Conservation (phyloP, 1,284 basidiomycete genomes). For the Neolentinus lepideus region DNA sequence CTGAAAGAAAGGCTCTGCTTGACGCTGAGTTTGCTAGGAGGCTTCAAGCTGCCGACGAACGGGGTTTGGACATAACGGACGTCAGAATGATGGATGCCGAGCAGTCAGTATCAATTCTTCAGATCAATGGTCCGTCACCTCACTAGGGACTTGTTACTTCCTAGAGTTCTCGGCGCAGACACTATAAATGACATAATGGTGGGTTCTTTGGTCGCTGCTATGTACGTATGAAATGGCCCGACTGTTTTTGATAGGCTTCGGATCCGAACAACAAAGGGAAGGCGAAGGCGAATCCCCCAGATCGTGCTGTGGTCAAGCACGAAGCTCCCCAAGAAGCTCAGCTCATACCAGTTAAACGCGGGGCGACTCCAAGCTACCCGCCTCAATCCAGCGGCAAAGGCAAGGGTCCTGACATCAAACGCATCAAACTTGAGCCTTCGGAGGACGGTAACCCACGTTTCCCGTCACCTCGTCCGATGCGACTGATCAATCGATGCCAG, state of each 20-base stretch:
- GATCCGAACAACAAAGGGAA: slow-evolving; percentile 26
- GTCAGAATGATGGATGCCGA: slow-evolving; percentile 21
- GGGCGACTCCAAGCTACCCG: no score
- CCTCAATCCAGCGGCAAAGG: not conserved
- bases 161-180: slow-evolving; percentile 22
- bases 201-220: slow-evolving; percentile 1
- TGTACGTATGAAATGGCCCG: not conserved
- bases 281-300: not conserved
- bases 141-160: not conserved
- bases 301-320: no score
- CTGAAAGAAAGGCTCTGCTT: slow-evolving; percentile 28
- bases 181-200: slow-evolving; percentile 23
- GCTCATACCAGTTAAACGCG: no score
- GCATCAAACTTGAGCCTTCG: not conserved
- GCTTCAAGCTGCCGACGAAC: slow-evolving; percentile 24
- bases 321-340: no score
- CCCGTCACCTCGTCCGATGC: slow-evolving; percentile 2
- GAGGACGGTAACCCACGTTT: not conserved
- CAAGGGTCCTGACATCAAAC: slow-evolving; percentile 3
- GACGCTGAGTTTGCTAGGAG: slow-evolving; percentile 31
- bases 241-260: slow-evolving; percentile 15
- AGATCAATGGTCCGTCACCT: not conserved
- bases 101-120: slow-evolving; percentile 14
- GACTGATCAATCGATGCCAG: no score
- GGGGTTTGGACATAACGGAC: slow-evolving; percentile 7